A percentile compares a stretch with the other conserved stretches of the same genome.
Conservation (phyloP, 208 protist genomes). For the Leptomonas pyrrhocoris region DNA sequence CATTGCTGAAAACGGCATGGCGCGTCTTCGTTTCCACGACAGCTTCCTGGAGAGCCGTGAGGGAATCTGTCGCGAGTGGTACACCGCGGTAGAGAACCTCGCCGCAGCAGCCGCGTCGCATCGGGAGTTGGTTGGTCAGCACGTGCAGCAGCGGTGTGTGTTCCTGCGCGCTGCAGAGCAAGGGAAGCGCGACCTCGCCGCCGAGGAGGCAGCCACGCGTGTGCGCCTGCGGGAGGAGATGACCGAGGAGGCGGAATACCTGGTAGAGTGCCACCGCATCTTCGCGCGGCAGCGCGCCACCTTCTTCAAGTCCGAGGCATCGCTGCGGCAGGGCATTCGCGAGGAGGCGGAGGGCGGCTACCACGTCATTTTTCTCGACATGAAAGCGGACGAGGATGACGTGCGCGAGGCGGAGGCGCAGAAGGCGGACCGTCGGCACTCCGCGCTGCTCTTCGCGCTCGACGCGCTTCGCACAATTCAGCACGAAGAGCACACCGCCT, state of each 20-base stretch:
- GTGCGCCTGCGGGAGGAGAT: slow-evolving; percentile 26
- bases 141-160: slow-evolving; percentile 13
- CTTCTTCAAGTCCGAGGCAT: slow-evolving; percentile 3
- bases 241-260: slow-evolving; percentile 30
- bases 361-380: slow-evolving; percentile 37
- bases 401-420: slow-evolving; percentile 4
- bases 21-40: slow-evolving; percentile 36
- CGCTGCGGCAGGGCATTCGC: slow-evolving; percentile 24
- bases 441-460: slow-evolving; percentile 34
- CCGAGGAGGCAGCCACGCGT: slow-evolving; percentile 40
- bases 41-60: slow-evolving; percentile 8
- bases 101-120: slow-evolving; percentile 11
- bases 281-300: slow-evolving; percentile 21
- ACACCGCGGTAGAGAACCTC: slow-evolving; percentile 15
- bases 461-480: slow-evolving; percentile 37
- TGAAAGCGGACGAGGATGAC: slow-evolving; percentile 33
- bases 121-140: slow-evolving; percentile 14
- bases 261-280: slow-evolving; percentile 27
- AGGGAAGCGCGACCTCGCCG: slow-evolving; percentile 34
- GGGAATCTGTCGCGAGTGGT: slow-evolving; percentile 9
- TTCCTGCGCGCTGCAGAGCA: slow-evolving; percentile 36
- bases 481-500: slow-evolving; percentile 42
- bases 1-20: slow-evolving; percentile 27
- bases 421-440: slow-evolving; percentile 11
- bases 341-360: slow-evolving; percentile 37